Conservation (phyloP, 2,329 filamentous ascomycete species). For the Colletotrichum magnum region DNA sequence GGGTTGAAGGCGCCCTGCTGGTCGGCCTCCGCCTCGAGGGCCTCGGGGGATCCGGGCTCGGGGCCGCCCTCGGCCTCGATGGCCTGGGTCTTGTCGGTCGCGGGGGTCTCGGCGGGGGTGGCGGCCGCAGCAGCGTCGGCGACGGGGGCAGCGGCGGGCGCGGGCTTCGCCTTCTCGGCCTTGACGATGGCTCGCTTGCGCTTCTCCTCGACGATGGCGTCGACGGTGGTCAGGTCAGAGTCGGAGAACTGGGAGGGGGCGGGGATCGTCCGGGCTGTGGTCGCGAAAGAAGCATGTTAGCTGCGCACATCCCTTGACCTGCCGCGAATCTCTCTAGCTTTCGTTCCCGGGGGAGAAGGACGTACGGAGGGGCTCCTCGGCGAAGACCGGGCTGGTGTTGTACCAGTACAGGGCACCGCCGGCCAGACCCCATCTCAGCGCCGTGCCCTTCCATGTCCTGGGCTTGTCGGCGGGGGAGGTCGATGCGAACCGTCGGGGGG, state of each 20-base stretch:
- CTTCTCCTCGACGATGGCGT: slow-evolving; percentile 77
- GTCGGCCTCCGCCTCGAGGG: slow-evolving; percentile 83
- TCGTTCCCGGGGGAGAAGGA: slow-evolving; percentile 41
- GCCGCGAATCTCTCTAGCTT: slow-evolving; percentile 30
- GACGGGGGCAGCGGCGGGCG: slow-evolving; percentile 40
- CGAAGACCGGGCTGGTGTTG: slow-evolving; percentile 89
- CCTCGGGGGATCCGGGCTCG: slow-evolving; percentile 58
- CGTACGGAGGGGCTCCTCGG: slow-evolving; percentile 84
- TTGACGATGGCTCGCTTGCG: slow-evolving; percentile 61
- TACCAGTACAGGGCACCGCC: slow-evolving; percentile 90
- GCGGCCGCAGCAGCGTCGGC: slow-evolving; percentile 40
- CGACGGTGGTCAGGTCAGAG: slow-evolving; percentile 73
- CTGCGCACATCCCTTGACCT: slow-evolving; percentile 24
- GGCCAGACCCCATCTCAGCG: slow-evolving; percentile 81
- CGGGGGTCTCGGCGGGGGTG: slow-evolving; percentile 41
- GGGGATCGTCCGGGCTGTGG: slow-evolving; percentile 50
- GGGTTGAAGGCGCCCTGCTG: slow-evolving; percentile 97
- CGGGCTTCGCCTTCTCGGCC: slow-evolving; percentile 45
- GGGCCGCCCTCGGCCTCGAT: slow-evolving; percentile 38
- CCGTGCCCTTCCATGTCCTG: slow-evolving; percentile 85
- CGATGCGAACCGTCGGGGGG: slow-evolving; percentile 66
- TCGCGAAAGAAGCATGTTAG: slow-evolving; percentile 2
- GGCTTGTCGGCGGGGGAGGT: slow-evolving; percentile 74
- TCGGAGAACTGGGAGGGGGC: slow-evolving; percentile 69
- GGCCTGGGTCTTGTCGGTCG: slow-evolving; percentile 40